phyloP scores from a whole-genome alignment of 768 basidiomycete species.

The Trametes cubensis region DNA sequence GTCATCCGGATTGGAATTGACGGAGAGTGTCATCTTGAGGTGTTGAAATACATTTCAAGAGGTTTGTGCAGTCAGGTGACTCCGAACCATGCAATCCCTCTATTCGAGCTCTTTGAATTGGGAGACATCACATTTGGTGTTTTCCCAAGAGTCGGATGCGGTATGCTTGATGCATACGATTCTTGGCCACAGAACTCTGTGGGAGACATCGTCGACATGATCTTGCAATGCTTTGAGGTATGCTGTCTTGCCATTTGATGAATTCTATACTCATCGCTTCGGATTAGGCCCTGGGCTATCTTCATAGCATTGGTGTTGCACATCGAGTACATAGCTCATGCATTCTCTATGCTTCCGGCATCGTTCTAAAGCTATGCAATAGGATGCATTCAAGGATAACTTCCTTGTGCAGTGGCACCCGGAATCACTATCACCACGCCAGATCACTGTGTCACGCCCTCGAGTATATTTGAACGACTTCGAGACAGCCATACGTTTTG shows the following conservation, averaged over 20 bases:
- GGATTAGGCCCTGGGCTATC: neutral
- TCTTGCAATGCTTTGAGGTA: slow-evolving; percentile 37
- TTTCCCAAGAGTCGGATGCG: slow-evolving; percentile 31
- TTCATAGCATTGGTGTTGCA: slow-evolving; percentile 5
- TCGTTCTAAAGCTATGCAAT: neutral
- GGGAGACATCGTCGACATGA: slow-evolving; percentile 36
- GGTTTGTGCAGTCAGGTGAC: slow-evolving; percentile 13
- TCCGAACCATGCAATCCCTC: slow-evolving; percentile 35
- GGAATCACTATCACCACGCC: neutral
- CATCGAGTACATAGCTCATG: slow-evolving; percentile 1
- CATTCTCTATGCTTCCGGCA: neutral
- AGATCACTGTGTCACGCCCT: neutral
- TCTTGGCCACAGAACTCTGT: slow-evolving; percentile 36
- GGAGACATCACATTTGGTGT: slow-evolving; percentile 35
- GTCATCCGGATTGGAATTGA: neutral
- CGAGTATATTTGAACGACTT: slow-evolving; percentile 15
- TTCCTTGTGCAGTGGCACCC: slow-evolving; percentile 15
- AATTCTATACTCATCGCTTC: neutral
- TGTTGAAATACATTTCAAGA: slow-evolving; percentile 29
- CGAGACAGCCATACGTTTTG: slow-evolving; percentile 5
- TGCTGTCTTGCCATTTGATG: neutral
- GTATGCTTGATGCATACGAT: slow-evolving; percentile 16
- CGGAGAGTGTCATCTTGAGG: slow-evolving; percentile 20
- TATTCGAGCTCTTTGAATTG: slow-evolving; percentile 32
- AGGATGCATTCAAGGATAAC: slow-evolving; percentile 17